These are phyloP conservation scores for Acanthamoeba pearcei DNA, from an alignment of 208 protist genomes.

Conservation along the genomic window DNA sequence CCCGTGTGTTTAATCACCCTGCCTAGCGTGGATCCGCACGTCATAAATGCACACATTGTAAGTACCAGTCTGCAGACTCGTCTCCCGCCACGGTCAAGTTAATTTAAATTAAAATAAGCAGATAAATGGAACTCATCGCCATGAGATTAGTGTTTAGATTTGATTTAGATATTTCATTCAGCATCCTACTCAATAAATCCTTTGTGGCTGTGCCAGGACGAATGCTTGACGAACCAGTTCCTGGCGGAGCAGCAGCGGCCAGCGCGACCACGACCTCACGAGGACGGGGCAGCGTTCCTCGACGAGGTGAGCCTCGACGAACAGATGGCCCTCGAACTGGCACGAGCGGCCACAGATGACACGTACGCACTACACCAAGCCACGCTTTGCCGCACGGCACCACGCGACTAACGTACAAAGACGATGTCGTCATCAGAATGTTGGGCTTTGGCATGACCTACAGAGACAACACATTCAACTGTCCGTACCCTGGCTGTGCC, in stretches of 20 bases:
- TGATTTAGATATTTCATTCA: not conserved
- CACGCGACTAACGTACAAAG: not conserved
- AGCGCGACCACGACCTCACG: not conserved
- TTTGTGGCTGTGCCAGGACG: not conserved
- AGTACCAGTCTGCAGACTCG: not conserved
- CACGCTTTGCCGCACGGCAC: not conserved
- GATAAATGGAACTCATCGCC: too few relatives aligned
- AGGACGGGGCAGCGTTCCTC: not conserved
- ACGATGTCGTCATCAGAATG: not conserved
- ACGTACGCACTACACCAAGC: not conserved
- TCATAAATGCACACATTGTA: constrained; percentile 54
- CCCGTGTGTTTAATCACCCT: constrained; percentile 41
- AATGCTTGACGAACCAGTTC: constrained; percentile 61
- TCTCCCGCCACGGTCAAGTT: too few relatives aligned
- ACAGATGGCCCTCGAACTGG: constrained; percentile 25
- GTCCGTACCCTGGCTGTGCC: constrained; percentile 35
- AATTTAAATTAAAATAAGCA: not conserved
- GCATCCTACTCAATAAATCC: not conserved
- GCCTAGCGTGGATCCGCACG: not conserved
- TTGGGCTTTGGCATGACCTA: not conserved
- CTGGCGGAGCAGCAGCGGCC: constrained; percentile 4
- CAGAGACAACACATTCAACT: not conserved
- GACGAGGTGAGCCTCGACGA: not conserved
- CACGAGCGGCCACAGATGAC: not conserved
- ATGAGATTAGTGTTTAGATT: not conserved